Base-by-base conservation (phyloP, 2,329 filamentous ascomycete genomes). In the Calonectria fujianensis region DNA sequence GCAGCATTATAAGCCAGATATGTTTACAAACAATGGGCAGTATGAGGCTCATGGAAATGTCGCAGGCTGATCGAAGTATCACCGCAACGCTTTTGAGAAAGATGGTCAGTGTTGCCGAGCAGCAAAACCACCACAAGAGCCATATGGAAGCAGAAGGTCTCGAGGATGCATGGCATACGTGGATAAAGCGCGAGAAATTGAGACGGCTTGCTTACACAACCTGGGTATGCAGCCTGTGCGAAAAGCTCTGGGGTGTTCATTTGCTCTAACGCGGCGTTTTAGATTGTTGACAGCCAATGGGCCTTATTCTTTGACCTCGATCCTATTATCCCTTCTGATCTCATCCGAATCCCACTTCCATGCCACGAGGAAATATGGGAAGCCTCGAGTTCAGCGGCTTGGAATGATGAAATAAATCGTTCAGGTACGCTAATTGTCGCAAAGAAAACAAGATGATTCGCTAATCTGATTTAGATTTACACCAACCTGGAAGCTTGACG, bases 61-160 rank as follows among this genome's bases (percentile, higher is more conserved):
- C 57, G 0, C 57, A 61, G 11, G 10, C 57, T 3, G 57, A 61
- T 18, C 29, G 57, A 41, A 61, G 57, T 14, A 14, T 2, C 7
- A 61, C 24, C 6, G 57, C 57, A 7, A 61, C 57, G 24, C 35
- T 61, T 61, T 11, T 61, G n/a, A 61, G 57, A 61, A 61, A 61
- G 35, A 61, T 61, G 57, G 32, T 61, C 4, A 61, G 32, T 8
- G 57, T 41, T 29, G 57, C 35, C 35, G 57, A 61, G 29, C 57
- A 61, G n/a, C 35, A 61, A 14, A 61, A 29, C 18, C 35, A 61
- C 24, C 57, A 61, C 24, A 14, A 9, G 14, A 18, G 57, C 24
- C 57, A 61, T 8, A 61, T 61, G 24, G 57, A 61, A 9, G 27
- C 24, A 16, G 57, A 61, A 14, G 35, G 57, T 24, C 11, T 39